Evolutionary conservation across 495 filamentous ascomycete genomes (phyloP).

Genomic region (Oidiodendron maius): DNA sequence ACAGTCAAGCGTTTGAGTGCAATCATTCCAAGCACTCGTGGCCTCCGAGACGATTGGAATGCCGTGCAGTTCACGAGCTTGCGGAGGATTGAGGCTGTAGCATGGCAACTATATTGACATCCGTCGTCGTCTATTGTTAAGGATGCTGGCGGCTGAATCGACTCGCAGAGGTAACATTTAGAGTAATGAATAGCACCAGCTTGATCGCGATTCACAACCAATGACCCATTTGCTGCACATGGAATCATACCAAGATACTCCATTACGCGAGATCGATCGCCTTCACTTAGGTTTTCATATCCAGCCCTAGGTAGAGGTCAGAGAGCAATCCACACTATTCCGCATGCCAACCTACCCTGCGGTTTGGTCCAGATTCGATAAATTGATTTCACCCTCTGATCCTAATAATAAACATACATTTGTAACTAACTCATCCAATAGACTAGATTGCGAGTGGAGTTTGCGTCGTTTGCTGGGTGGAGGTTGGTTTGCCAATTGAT

Average conservation of each 20-base stretch:
- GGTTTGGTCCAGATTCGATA: conserved; percentile 9
- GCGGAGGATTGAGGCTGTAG: conserved; percentile 47
- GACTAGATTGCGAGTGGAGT: conserved; percentile 10
- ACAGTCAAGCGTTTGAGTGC: conserved; percentile 59
- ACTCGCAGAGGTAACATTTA: conserved; percentile 31
- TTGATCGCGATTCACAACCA: conserved; percentile 21
- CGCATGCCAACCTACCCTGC: conserved; percentile 12
- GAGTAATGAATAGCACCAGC: conserved; percentile 15
- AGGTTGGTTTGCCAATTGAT: neutral
- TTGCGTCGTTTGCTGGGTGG: conserved; percentile 18
- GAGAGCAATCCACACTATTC: neutral
- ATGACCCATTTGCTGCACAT: conserved; percentile 34
- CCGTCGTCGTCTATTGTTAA: conserved; percentile 19
- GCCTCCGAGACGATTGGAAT: conserved; percentile 52
- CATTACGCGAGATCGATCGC: conserved; percentile 27
- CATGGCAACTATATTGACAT: conserved; percentile 27
- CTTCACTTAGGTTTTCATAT: conserved; percentile 15
- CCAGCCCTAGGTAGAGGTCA: conserved; percentile 13
- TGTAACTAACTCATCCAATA: conserved; percentile 26
- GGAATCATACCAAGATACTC: conserved; percentile 34
- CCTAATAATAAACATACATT: conserved; percentile 31
- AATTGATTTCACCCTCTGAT: conserved; percentile 22
- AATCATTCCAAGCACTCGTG: conserved; percentile 68
- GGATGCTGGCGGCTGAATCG: conserved; percentile 11
- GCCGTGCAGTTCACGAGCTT: conserved; percentile 48